phyloP scores from a whole-genome alignment of 257 asterid genomes.

The Rubia yunnanensis region DNA sequence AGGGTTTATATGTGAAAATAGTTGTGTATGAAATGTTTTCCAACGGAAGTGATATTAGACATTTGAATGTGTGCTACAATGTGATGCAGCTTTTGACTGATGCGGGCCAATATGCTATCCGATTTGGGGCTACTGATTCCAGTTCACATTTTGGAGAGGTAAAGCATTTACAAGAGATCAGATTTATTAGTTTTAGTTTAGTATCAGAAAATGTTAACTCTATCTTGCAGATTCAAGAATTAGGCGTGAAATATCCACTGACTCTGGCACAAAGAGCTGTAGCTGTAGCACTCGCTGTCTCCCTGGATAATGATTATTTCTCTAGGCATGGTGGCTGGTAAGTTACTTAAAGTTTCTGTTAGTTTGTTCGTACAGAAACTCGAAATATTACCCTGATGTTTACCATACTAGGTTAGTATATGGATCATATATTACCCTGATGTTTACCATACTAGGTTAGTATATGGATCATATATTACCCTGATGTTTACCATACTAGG shows the following conservation, averaged over 20 bases:
- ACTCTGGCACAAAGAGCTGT: slow-evolving; percentile 87
- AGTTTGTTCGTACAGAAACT: no score
- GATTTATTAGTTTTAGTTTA: not conserved
- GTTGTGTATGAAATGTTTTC: not conserved
- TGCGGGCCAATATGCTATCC: slow-evolving; percentile 95
- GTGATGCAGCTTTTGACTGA: slow-evolving; percentile 72
- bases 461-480: not conserved
- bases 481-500: not conserved
- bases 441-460: no score
- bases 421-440: no score
- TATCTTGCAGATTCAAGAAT: slow-evolving; percentile 56
- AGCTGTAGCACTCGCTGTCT: slow-evolving; percentile 81
- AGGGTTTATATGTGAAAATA: not conserved
- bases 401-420: no score
- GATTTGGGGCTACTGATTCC: slow-evolving; percentile 65
- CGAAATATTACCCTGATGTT: no score
- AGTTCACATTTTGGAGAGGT: slow-evolving; percentile 53
- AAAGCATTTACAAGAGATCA: slow-evolving; percentile 15
- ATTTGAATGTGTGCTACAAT: slow-evolving; percentile 5
- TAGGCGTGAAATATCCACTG: slow-evolving; percentile 54
- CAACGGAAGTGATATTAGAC: slow-evolving; percentile 7
- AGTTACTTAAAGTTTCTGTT: slow-evolving; percentile 3
- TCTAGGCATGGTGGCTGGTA: slow-evolving; percentile 73
- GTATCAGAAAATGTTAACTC: slow-evolving; percentile 14
- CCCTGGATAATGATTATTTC: slow-evolving; percentile 90